These are phyloP conservation scores for Rhytidhysteron rufulum DNA, from an alignment of 2,329 filamentous ascomycete genomes.

Conservation along the genomic window DNA sequence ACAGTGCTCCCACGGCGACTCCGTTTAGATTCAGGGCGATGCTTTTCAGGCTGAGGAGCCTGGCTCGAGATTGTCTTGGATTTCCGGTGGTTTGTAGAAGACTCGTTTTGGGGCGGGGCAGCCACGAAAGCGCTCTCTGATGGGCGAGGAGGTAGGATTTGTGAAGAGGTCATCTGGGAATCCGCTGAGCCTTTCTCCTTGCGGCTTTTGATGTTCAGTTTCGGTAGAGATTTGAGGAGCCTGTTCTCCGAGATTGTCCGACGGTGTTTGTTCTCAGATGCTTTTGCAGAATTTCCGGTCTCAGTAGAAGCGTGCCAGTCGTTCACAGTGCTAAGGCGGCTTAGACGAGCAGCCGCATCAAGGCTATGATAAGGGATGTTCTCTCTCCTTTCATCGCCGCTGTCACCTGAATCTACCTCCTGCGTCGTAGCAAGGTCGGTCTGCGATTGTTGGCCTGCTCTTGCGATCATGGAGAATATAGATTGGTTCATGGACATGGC, in stretches of 20 bases:
- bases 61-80: constrained; percentile 23
- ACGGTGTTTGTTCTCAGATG: constrained; percentile 43
- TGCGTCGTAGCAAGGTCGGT: constrained; percentile 82
- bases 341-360: constrained; percentile 32
- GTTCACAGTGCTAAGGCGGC: constrained; percentile 30
- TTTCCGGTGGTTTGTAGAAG: constrained; percentile 12
- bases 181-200: constrained; percentile 24
- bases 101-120: constrained; percentile 8
- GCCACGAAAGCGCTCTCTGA: constrained; percentile 14
- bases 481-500: constrained; percentile 82
- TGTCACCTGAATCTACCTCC: constrained; percentile 68
- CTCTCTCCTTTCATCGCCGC: constrained; percentile 50
- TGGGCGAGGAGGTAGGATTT: constrained; percentile 32
- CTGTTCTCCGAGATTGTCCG: constrained; percentile 63
- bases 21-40: constrained; percentile 16
- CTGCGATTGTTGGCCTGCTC: constrained; percentile 75
- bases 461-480: constrained; percentile 87
- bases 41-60: constrained; percentile 23
- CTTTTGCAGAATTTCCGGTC: constrained; percentile 13
- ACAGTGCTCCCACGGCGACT: constrained; percentile 22
- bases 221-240: constrained; percentile 62
- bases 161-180: constrained; percentile 41
- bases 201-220: constrained; percentile 42
- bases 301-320: constrained; percentile 19
- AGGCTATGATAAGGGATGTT: constrained; percentile 22